Base-by-base conservation (phyloP, 2,329 filamentous ascomycete genomes). In the Pleurostoma richardsiae region DNA sequence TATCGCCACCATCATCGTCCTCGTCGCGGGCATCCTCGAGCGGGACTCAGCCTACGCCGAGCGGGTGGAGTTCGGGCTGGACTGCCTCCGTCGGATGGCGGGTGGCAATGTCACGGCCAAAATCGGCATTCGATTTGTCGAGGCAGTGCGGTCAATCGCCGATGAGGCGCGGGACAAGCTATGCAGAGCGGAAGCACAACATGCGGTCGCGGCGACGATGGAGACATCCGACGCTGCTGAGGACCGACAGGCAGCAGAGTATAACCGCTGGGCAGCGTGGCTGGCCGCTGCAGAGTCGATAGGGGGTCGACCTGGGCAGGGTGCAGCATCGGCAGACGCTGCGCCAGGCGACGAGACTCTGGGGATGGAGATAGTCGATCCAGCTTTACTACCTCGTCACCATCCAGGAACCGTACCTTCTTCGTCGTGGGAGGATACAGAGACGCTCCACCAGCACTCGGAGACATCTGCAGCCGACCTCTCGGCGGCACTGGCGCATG, bases 1-100 rank as follows among this genome's bases (percentile, higher is more conserved):
- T 36, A 65, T 63, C 11, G 64, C 65, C 4, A 67, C 62, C 2
- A 67, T 66, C 28, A 58, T 67, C 5, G 55, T 60, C 4, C 47
- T 68, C 8, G 50, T 68, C 3, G 53, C 61, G 4, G 64, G 65
- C 0, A 64, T 68, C 11, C 47, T 65, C 5, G 59, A 64, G n/a
- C 54, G 62, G 2, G 63, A 66, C 44, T 55, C 60, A 0, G 56
- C 52, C 4, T 67, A 64, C 26, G 55, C 60, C 4, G 43, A 53
- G 4, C 51, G 57, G 19, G 59, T 66, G 1, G 46, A 43, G 1
- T 64, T 67, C 40, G 65, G 63, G 0, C 30, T 67, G 5, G 54
- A 57, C 4, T 64, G 61, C 42, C 58, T 67, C 1, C 51, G 56
- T 1, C 56, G 49, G n/a, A 67, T 68, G 63, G 58, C 65, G 0